Conservation (phyloP, 257 asterid species). For the Asclepias syriaca region DNA sequence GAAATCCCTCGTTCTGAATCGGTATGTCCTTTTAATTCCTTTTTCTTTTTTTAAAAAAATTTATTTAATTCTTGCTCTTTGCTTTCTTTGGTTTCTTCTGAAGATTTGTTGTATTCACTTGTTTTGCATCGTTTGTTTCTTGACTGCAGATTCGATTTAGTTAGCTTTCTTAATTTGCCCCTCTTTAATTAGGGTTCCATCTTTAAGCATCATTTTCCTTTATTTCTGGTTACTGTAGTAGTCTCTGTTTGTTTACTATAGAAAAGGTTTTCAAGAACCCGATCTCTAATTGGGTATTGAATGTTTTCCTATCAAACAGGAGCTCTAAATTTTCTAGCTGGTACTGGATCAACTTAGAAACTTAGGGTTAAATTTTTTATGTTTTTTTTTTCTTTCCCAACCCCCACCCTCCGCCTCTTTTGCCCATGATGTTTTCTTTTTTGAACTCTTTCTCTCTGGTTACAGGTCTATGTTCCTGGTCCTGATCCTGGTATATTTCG, state of each 20-base stretch:
- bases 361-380: neutral
- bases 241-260: neutral
- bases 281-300: constrained; percentile 1
- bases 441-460: neutral
- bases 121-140: neutral
- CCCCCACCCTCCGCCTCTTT: neutral
- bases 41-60: neutral
- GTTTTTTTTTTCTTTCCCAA: neutral
- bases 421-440: neutral
- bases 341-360: neutral
- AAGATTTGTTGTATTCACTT: neutral
- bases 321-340: neutral
- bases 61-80: neutral
- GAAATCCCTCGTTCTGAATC: constrained; percentile 35
- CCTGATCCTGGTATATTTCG: neutral
- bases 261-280: neutral
- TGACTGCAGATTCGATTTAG: neutral
- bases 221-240: neutral
- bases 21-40: constrained; percentile 19
- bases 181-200: neutral
- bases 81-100: neutral
- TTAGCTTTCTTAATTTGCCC: neutral
- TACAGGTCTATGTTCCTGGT: neutral
- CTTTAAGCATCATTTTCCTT: neutral
- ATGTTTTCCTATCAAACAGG: neutral